phyloP scores from a whole-genome alignment of 192 early-diverging fungal genomes.

The Phlyctochytrium arcticum region DNA sequence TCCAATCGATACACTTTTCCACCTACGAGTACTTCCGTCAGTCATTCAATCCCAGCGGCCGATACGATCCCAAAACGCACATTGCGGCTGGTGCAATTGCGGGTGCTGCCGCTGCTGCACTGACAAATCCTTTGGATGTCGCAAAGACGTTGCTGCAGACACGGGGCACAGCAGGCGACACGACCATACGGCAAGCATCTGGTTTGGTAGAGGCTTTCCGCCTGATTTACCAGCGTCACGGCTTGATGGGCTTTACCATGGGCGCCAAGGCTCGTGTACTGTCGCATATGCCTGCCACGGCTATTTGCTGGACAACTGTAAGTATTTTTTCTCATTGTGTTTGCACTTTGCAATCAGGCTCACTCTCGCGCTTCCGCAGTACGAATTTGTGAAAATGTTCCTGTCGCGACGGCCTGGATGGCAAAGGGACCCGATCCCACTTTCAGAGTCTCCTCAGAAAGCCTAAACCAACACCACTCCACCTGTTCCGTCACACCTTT shows the following conservation, averaged over 20 bases:
- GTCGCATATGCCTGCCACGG: slow-evolving; percentile 88
- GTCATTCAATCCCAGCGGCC: slow-evolving; percentile 70
- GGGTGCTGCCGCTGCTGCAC: slow-evolving; percentile 78
- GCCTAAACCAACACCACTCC: neutral
- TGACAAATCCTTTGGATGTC: slow-evolving; percentile 94
- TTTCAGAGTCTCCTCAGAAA: neutral
- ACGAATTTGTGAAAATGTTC: slow-evolving; percentile 42
- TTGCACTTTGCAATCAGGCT: neutral
- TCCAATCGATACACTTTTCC: slow-evolving; percentile 90
- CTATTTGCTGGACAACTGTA: slow-evolving; percentile 88
- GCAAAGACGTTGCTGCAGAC: slow-evolving; percentile 95
- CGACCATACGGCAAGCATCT: slow-evolving; percentile 61
- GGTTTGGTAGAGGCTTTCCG: slow-evolving; percentile 67
- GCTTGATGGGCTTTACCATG: slow-evolving; percentile 71
- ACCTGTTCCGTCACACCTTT: too few relatives aligned
- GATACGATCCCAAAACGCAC: slow-evolving; percentile 85
- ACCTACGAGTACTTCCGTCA: slow-evolving; percentile 88
- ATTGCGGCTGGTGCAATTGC: slow-evolving; percentile 82
- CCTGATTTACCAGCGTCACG: slow-evolving; percentile 75
- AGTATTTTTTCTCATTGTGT: neutral
- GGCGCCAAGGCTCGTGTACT: slow-evolving; percentile 73
- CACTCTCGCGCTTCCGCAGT: slow-evolving; percentile 12
- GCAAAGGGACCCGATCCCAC: neutral
- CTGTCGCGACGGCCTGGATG: slow-evolving; percentile 19
- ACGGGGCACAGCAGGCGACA: slow-evolving; percentile 69